A percentile compares a stretch with the other conserved stretches of the same genome.
phyloP scores from a whole-genome alignment of 1,139 yeast genomes.

The Debaryomyces robertsiae region DNA sequence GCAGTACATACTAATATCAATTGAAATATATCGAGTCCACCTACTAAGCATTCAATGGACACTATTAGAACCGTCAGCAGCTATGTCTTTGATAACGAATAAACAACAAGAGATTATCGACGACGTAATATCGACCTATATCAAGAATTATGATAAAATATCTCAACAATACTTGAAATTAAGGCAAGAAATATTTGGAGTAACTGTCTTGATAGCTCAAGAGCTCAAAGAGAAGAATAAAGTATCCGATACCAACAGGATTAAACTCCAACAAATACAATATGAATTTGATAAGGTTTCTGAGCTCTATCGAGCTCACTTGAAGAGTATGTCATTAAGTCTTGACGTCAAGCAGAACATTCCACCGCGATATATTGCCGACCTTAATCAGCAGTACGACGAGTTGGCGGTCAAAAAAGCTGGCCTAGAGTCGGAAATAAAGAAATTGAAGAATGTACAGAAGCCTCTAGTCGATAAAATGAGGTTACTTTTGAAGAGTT shows the following conservation, averaged over 20 bases:
- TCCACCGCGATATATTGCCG: slow-evolving; percentile 23
- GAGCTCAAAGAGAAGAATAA: slow-evolving; percentile 17
- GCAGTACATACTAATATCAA: slow-evolving; percentile 4
- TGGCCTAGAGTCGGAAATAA: slow-evolving; percentile 24
- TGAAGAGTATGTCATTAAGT: slow-evolving; percentile 24
- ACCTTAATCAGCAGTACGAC: slow-evolving; percentile 26
- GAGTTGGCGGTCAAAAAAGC: slow-evolving; percentile 22
- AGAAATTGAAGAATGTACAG: slow-evolving; percentile 33
- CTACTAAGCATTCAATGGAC: too few species aligned
- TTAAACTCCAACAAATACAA: slow-evolving; percentile 24
- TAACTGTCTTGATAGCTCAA: slow-evolving; percentile 18
- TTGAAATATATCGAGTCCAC: too few species aligned
- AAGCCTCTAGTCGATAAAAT: slow-evolving; percentile 42
- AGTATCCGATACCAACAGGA: slow-evolving; percentile 13
- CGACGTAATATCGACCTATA: slow-evolving; percentile 32
- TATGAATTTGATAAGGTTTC: slow-evolving; percentile 32
- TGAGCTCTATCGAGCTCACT: slow-evolving; percentile 29
- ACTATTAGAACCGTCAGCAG: too few species aligned
- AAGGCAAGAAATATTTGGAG: slow-evolving; percentile 36
- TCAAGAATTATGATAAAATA: slow-evolving; percentile 38
- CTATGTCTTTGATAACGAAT: slow-evolving; percentile 32
- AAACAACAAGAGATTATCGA: slow-evolving; percentile 39
- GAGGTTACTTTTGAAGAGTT: slow-evolving; percentile 28
- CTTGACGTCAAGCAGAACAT: slow-evolving; percentile 22
- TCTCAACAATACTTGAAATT: slow-evolving; percentile 35